Evolutionary conservation across 345 rosid species (phyloP), one percentile per base, ranked within the genome.

Genomic region (Turnera subulata): DNA sequence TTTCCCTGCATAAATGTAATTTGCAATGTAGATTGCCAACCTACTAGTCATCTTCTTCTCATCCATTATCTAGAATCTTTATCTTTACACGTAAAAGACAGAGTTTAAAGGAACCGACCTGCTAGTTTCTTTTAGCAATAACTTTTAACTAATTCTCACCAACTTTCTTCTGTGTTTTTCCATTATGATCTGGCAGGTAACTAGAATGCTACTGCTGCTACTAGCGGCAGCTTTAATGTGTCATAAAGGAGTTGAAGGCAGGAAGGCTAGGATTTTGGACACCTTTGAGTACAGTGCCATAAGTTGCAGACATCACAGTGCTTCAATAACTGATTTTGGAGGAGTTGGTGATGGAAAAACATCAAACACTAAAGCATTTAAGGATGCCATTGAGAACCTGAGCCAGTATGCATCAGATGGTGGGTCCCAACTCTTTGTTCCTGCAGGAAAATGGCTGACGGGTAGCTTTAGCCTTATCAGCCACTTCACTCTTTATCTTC

Each of bases 401-500:
- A 83, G 84, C 20, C 76, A 69, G 55, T 84, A 73, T 63, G 77
- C 85, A 38, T 43, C 69, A 0, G 74, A 73, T 2, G 95, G 96
- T 0, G 98, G 98, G 56, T 70, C 84, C 45, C 84, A 86, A 65
- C 83, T 92, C 12, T 76, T 58, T 75, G 80, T 92, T 40, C 98
- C 98, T 26, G 79, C 86, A 2, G 95, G 96, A 21, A 80, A 75
- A 75, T 88, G 96, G 95, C 65, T 92, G 32, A 88, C 95, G 17
- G 98, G 98, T 1, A 88, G 98, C 67, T 81, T 92, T 53, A 84
- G 66, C 51, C 84, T 91, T 45, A 70, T 74, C 46, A 91, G 83
- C 62, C 92, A 91, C 77, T 91, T 88, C 83, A 92, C 98, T 62
- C 79, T 92, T 32, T 88, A 73, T 50, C 89, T 92, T 49, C 87